Evolutionary conservation across 2,329 filamentous ascomycete species (phyloP).

Genomic region (Curvularia hawaiiensis): DNA sequence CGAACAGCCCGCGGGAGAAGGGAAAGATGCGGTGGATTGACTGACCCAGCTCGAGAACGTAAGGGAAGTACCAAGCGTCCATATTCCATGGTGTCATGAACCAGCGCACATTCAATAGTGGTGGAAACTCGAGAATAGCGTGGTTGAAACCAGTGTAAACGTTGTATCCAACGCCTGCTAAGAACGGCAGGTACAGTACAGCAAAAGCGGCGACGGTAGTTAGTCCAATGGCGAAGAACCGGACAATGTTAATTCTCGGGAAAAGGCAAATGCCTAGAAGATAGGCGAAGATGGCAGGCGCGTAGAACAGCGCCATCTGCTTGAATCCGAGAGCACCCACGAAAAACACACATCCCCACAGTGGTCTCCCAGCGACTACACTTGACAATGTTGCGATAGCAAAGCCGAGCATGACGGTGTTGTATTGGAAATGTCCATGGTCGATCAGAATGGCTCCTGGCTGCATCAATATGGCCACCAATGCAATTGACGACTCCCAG

Average conservation of each 20-base stretch:
- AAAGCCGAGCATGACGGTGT: conserved; percentile 96
- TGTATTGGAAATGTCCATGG: conserved; percentile 97
- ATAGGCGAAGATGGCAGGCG: conserved; percentile 89
- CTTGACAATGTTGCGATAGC: conserved; percentile 86
- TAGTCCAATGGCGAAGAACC: conserved; percentile 76
- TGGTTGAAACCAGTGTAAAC: conserved; percentile 66
- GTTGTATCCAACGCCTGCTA: conserved; percentile 74
- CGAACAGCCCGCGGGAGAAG: conserved; percentile 92
- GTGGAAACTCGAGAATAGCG: conserved; percentile 23
- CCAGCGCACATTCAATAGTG: conserved; percentile 11
- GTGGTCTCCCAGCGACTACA: conserved; percentile 79
- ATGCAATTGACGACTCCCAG: conserved; percentile 83
- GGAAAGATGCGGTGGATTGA: conserved; percentile 93
- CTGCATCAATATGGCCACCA: conserved; percentile 91
- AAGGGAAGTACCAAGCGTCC: conserved; percentile 72
- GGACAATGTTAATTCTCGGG: conserved; percentile 68
- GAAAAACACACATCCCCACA: conserved; percentile 94
- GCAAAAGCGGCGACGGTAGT: conserved; percentile 76
- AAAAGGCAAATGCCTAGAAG: conserved; percentile 85
- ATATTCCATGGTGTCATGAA: conserved; percentile 58
- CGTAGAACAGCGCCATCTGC: conserved; percentile 99
- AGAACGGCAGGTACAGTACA: conserved; percentile 74
- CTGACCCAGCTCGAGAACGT: conserved; percentile 80
- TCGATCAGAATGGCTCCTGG: conserved; percentile 90
- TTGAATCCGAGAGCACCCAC: conserved; percentile 95